Percentiles rank a stretch among this genome's conserved stretches.
These are phyloP conservation scores for Tuber aestivum DNA, from an alignment of 495 filamentous ascomycete species.

Conservation along the genomic window DNA sequence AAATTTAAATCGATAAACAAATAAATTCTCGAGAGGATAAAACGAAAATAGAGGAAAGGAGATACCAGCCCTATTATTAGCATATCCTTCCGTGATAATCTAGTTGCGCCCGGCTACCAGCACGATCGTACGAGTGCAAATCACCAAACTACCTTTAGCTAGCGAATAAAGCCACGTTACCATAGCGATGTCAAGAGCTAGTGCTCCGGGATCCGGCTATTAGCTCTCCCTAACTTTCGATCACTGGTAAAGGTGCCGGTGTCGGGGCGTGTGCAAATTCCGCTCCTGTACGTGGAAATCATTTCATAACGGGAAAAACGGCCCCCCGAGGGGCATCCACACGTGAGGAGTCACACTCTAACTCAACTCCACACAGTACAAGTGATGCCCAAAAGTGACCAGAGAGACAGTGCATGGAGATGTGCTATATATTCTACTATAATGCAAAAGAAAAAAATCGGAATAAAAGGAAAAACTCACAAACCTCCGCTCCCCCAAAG, in stretches of 20 bases:
- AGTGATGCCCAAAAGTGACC: not conserved
- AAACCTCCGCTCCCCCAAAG: not conserved
- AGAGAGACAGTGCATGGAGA: not conserved
- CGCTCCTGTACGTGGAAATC: not conserved
- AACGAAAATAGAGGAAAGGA: too few species aligned
- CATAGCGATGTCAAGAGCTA: not conserved
- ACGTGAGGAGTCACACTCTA: not conserved
- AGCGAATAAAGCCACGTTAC: not conserved
- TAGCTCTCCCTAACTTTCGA: not conserved
- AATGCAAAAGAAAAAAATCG: not conserved
- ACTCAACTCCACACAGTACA: not conserved
- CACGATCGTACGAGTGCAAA: too few species aligned
- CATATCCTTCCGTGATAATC: not conserved
- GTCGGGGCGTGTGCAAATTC: not conserved
- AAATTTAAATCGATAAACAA: not conserved
- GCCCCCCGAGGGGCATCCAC: not conserved
- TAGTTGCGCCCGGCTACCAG: not conserved
- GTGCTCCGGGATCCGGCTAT: not conserved
- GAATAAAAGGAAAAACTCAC: not conserved
- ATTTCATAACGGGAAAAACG: not conserved
- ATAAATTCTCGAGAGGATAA: not conserved
- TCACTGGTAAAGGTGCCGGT: not conserved
- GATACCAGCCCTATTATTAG: not conserved
- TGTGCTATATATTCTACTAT: not conserved
- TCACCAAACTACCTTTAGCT: not conserved